Evolutionary conservation across 1,139 yeast species (phyloP).

Genomic region (Diutina pseudorugosa): DNA sequence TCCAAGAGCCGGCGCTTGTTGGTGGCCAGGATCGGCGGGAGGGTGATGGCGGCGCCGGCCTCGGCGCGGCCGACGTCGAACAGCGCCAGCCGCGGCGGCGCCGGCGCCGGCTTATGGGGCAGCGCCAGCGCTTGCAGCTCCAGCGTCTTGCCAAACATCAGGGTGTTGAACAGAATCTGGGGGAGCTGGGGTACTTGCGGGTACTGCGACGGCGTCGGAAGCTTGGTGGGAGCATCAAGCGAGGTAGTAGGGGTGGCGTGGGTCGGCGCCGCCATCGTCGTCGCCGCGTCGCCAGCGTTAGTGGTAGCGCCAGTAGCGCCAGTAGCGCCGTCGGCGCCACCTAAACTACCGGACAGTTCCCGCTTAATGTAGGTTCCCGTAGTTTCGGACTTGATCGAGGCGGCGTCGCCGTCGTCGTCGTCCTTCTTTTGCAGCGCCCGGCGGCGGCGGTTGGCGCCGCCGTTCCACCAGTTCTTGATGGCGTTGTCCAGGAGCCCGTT

Average conservation of each 20-base stretch:
- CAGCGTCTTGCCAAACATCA: constrained; percentile 20
- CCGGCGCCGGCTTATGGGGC: constrained; percentile 4
- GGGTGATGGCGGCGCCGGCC: neutral
- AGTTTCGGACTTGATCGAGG: neutral
- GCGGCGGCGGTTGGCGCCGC: constrained; percentile 74
- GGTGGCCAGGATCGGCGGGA: constrained; percentile 3
- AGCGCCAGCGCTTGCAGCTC: constrained; percentile 2
- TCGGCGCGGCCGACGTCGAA: constrained; percentile 1
- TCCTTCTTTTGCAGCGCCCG: constrained; percentile 7
- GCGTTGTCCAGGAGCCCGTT: constrained; percentile 86
- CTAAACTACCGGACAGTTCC: neutral
- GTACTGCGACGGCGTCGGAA: constrained; percentile 5
- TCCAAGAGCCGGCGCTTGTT: constrained; percentile 1
- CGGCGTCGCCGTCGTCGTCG: neutral
- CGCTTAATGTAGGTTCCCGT: neutral
- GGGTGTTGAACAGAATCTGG: constrained; percentile 24
- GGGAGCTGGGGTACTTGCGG: constrained; percentile 10
- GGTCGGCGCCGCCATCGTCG: neutral
- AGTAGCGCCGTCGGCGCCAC: neutral
- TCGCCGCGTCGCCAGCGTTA: neutral
- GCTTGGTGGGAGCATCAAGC: neutral
- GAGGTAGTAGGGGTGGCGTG: too few relatives aligned
- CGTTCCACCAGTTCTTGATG: constrained; percentile 95
- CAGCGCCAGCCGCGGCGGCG: constrained; percentile 5
- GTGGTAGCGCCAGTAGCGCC: too few relatives aligned